Conservation (phyloP, 306 rosid species). For the Quercus berberidifolia region DNA sequence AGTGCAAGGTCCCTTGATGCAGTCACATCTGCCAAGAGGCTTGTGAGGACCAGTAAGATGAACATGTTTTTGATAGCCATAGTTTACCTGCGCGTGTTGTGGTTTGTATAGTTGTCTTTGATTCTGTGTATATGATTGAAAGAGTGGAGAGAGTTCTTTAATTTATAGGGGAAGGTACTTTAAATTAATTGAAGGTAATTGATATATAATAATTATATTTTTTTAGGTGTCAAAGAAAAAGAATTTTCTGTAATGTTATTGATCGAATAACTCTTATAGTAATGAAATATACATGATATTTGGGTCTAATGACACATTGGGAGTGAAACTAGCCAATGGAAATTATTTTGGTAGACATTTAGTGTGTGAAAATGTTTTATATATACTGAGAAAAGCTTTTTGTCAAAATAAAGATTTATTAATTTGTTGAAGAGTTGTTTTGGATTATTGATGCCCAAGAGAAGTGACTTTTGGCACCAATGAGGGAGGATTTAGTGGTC, state of each 20-base stretch:
- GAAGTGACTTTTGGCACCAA: too few relatives aligned
- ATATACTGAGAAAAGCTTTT: too few relatives aligned
- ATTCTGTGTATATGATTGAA: background rate
- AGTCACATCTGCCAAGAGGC: background rate
- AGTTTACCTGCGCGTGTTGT: background rate
- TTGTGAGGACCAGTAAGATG: background rate
- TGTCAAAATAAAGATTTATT: too few relatives aligned
- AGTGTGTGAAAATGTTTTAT: too few relatives aligned
- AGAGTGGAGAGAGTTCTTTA: background rate
- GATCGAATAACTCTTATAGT: background rate
- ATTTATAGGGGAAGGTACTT: background rate
- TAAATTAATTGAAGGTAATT: too few relatives aligned
- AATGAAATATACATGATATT: background rate
- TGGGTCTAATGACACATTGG: background rate
- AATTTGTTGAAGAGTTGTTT: too few relatives aligned
- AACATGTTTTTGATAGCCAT: constrained; percentile 17
- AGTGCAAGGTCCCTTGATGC: constrained; percentile 14
- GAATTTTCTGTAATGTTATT: too few relatives aligned
- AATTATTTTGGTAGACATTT: background rate
- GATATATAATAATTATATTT: too few relatives aligned
- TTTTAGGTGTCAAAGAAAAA: too few relatives aligned
- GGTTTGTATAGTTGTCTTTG: background rate
- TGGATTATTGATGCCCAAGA: too few relatives aligned
- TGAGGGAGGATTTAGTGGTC: too few relatives aligned
- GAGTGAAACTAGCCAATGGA: background rate